Base-by-base conservation (phyloP, 2,329 filamentous ascomycete genomes). In the Xylariaceae sp. region DNA sequence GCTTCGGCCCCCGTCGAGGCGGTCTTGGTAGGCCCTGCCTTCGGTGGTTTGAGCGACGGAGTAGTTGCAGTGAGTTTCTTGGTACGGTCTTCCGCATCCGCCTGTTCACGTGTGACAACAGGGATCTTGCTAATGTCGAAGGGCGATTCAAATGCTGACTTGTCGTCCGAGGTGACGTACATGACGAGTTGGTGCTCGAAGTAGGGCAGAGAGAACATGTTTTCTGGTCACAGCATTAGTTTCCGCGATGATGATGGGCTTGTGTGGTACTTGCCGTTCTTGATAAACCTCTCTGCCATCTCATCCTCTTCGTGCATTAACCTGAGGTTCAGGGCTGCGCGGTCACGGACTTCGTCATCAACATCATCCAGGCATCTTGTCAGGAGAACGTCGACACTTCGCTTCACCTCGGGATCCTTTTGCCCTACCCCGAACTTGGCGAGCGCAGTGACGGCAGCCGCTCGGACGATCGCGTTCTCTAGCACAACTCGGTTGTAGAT, bases 401-500 rank as follows among this genome's bases (percentile, higher is more conserved):
- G 81, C 77, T 96, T 96, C 52, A 98, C 87, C 59, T 98, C 92
- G 1, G 85, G 80, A 53, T 96, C 92, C 64, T 93, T 89, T 61
- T 96, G 92, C 21, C 86, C 89, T 38, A 96, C 90, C 50, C 92
- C 92, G 55, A 98, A 98, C 62, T 96, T 98, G 51, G 90, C 87
- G 42, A 98, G 65, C 3, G 92, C 92, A 16, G 92, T 96, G 16
- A 96, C 93, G 33, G 92, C 92, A 8, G 92, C 89, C 31, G 92
- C 92, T 48, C 92, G 77, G 14, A 98, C 89, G 43, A 95, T 88
- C 25, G 92, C 88, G 56, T 98, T 98, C 63, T 98, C 92, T 33
- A 98, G 67, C 12, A 98, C 92, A 15, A 98, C 90, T 39, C 92
- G 79, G 67, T 98, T 98, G 70, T 98, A 98, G 56, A 98, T 98